phyloP scores from a whole-genome alignment of 2,329 filamentous ascomycete species.

The Arachnopeziza araneosa region DNA sequence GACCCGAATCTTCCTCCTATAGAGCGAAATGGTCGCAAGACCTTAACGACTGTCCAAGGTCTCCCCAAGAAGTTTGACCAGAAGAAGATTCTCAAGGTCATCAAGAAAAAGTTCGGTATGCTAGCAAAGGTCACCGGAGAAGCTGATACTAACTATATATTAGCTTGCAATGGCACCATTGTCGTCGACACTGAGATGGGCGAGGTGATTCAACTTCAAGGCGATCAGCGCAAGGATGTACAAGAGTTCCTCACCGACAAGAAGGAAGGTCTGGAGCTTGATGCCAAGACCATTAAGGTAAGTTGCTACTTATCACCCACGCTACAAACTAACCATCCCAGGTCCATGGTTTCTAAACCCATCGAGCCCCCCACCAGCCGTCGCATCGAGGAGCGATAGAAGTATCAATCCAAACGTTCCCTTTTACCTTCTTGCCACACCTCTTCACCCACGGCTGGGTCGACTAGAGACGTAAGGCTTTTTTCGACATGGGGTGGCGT shows the following conservation, averaged over 20 bases:
- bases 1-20: conserved; percentile 32
- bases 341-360: conserved; percentile 59
- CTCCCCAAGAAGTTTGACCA: conserved; percentile 98
- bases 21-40: conserved; percentile 99
- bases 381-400: conserved; percentile 29
- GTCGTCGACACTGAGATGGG: conserved; percentile 95
- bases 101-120: conserved; percentile 98
- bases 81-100: conserved; percentile 99
- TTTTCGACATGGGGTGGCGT: conserved; percentile 28
- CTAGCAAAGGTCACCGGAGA: conserved; percentile 4
- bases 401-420: conserved; percentile 20
- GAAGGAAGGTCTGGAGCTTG: conserved; percentile 88
- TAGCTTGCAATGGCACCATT: conserved; percentile 99
- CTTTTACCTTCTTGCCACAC: conserved; percentile 28
- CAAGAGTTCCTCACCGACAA: conserved; percentile 96
- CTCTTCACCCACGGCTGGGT: conserved; percentile 25
- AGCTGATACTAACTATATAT: neutral
- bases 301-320: conserved; percentile 6
- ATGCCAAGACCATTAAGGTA: conserved; percentile 96
- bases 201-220: conserved; percentile 99
- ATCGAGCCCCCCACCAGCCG: conserved; percentile 32
- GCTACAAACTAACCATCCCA: conserved; percentile 15
- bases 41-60: conserved; percentile 98
- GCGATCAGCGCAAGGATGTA: conserved; percentile 98
- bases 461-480: conserved; percentile 20